These are phyloP conservation scores for Rhododendron griersonianum DNA, from an alignment of 148 eudicot genomes.

Conservation along the genomic window DNA sequence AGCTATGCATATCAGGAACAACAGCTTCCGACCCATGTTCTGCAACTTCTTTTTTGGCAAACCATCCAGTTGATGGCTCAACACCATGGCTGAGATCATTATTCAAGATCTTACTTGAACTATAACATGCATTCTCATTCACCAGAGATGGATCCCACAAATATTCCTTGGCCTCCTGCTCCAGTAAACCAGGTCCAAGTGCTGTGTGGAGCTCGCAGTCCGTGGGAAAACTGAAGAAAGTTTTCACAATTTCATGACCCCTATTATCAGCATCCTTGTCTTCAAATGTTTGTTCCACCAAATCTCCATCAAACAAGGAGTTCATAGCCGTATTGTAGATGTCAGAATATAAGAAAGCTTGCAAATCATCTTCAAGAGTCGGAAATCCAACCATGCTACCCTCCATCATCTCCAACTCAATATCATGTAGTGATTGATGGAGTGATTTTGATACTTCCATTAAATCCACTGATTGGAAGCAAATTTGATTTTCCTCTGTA, in stretches of 20 bases:
- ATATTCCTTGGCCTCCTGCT: slow-evolving; percentile 8
- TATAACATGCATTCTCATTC: slow-evolving; percentile 4
- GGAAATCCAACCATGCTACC: slow-evolving; percentile 22
- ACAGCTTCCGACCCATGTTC: slow-evolving; percentile 42
- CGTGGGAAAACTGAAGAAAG: slow-evolving; percentile 29
- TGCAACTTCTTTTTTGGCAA: slow-evolving; percentile 23
- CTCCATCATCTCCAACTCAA: slow-evolving; percentile 15
- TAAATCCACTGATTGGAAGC: slow-evolving; percentile 16
- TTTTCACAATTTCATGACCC: slow-evolving; percentile 10
- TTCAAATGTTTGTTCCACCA: slow-evolving; percentile 11
- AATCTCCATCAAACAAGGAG: slow-evolving; percentile 13
- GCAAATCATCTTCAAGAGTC: slow-evolving; percentile 26
- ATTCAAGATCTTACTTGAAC: slow-evolving; percentile 13
- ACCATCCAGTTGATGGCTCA: slow-evolving; percentile 24
- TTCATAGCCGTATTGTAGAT: neutral
- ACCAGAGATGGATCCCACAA: slow-evolving; percentile 12
- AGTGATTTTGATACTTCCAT: slow-evolving; percentile 14
- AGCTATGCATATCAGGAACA: slow-evolving; percentile 20
- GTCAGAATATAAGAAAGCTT: slow-evolving; percentile 5
- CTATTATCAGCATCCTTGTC: slow-evolving; percentile 9
- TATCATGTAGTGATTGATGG: slow-evolving; percentile 14
- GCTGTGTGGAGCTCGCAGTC: slow-evolving; percentile 45
- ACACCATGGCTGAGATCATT: slow-evolving; percentile 10
- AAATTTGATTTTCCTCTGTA: slow-evolving; percentile 16
- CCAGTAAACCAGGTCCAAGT: slow-evolving; percentile 28